Evolutionary conservation across 148 eudicot genomes (phyloP), one percentile per base, ranked within the genome.

Genomic region (Amaranthus palmeri): DNA sequence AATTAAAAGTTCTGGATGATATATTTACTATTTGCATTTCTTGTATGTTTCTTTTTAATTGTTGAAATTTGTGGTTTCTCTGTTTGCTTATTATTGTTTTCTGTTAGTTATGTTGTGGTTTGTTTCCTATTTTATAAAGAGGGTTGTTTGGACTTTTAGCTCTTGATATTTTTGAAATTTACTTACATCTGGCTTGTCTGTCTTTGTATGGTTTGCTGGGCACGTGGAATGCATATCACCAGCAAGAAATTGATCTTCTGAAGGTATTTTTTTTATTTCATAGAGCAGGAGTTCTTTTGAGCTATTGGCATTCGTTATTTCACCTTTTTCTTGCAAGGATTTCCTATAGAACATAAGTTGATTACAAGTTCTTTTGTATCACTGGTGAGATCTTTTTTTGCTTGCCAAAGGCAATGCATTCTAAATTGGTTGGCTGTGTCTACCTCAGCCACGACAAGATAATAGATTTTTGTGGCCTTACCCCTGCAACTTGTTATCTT

Each of bases 161-260:
- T 75, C 46, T 69, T 49, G 10, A 45, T 52, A 52, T 46, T 41
- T 50, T 51, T 25, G 36, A 25, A 60, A 51, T 14, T 8, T 13
- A 62, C 77, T 79, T 25, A 69, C 74, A 77, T 67, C 9, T 69
- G 44, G 15, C 69, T 75, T 75, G 72, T 81, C 55, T 70, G 58
- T 73, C 72, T 73, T 74, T 56, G 58, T 72, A 61, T 64, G 44
- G 46, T 43, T 63, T 57, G 11, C 65, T 73, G 77, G 54, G 54
- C 74, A 67, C 70, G 64, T 69, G 70, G 78, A 72, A 76, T 77
- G 72, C 75, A 41, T 70, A 67, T 65, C 61, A 74, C 14, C 95
- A 96, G 99, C 99, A 92, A 96, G 99, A 96, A 89, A 96, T 96
- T 76, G 99, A 96, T 81, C 83, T 96, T 80, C 92, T 96, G 10